Evolutionary conservation across 2,329 filamentous ascomycete species (phyloP).

Genomic region (Trichoderma pleuroti): DNA sequence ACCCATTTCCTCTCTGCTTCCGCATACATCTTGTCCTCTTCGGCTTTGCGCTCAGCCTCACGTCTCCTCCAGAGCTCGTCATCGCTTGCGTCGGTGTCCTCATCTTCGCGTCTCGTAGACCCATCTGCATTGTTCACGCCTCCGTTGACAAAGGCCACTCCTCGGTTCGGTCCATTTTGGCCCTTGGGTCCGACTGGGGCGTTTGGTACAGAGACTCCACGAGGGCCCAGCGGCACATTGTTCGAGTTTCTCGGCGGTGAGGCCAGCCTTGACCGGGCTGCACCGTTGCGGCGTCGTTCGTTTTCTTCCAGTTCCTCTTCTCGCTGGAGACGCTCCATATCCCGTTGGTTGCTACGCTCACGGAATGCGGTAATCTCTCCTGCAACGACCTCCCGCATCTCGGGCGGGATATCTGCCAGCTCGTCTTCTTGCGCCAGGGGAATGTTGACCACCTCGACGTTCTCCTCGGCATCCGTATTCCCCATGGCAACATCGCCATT

Average conservation of each 20-base stretch:
- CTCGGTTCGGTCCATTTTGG: constrained; percentile 60
- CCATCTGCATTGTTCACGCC: constrained; percentile 59
- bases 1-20: constrained; percentile 89
- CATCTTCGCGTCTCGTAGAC: constrained; percentile 66
- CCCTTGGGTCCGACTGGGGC: constrained; percentile 65
- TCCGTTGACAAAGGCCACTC: constrained; percentile 80
- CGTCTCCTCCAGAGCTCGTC: constrained; percentile 75
- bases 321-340: constrained; percentile 78
- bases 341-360: constrained; percentile 82
- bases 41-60: constrained; percentile 65
- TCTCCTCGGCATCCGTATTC: constrained; percentile 59
- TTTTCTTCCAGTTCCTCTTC: constrained; percentile 91
- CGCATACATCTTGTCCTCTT: constrained; percentile 74
- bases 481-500: constrained; percentile 70
- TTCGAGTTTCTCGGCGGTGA: constrained; percentile 70
- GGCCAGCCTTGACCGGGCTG: constrained; percentile 61
- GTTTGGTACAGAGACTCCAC: constrained; percentile 56
- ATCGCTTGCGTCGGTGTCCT: constrained; percentile 84
- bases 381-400: constrained; percentile 93
- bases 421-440: constrained; percentile 87
- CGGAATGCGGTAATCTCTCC: constrained; percentile 92
- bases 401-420: constrained; percentile 87
- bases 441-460: constrained; percentile 85
- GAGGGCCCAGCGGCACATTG: constrained; percentile 39
- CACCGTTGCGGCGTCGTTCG: constrained; percentile 71